Conservation (phyloP, 2,329 filamentous ascomycete genomes). For the Aureobasidium musti region DNA sequence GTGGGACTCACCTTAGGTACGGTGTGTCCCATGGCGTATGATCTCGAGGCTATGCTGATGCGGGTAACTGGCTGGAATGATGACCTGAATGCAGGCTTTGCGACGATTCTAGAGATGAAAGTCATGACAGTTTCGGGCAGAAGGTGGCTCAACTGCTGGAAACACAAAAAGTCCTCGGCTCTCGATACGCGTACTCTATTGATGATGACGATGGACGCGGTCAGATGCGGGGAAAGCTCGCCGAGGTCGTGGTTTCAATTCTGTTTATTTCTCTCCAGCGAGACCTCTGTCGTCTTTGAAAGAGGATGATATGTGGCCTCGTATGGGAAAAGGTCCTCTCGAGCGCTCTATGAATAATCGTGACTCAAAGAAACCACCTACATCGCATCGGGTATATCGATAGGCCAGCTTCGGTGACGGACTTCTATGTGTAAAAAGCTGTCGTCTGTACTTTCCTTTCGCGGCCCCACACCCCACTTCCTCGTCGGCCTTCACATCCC, state of each 20-base stretch:
- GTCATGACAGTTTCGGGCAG: constrained; percentile 17
- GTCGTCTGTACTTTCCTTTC: constrained; percentile 20
- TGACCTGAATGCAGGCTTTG: constrained; percentile 29
- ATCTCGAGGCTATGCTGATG: constrained; percentile 42
- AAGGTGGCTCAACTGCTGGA: background rate
- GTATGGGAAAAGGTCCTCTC: background rate
- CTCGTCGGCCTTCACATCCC: constrained; percentile 8
- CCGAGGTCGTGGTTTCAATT: background rate
- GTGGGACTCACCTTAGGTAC: constrained; percentile 44
- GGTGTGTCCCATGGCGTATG: constrained; percentile 50
- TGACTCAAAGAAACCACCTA: background rate
- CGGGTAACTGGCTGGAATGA: constrained; percentile 36
- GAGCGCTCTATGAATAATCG: background rate
- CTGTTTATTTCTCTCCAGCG: background rate
- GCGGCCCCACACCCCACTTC: background rate
- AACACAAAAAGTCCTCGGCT: constrained; percentile 11
- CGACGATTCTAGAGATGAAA: constrained; percentile 18
- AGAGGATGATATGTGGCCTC: background rate
- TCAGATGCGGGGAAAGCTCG: constrained; percentile 28
- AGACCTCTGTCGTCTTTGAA: background rate
- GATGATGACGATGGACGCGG: constrained; percentile 5
- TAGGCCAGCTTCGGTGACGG: constrained; percentile 25
- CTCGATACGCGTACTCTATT: constrained; percentile 3
- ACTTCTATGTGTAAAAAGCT: constrained; percentile 19
- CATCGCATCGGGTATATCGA: constrained; percentile 15